Evolutionary conservation across 2,329 filamentous ascomycete species (phyloP).

Genomic region (Cercospora canescens): DNA sequence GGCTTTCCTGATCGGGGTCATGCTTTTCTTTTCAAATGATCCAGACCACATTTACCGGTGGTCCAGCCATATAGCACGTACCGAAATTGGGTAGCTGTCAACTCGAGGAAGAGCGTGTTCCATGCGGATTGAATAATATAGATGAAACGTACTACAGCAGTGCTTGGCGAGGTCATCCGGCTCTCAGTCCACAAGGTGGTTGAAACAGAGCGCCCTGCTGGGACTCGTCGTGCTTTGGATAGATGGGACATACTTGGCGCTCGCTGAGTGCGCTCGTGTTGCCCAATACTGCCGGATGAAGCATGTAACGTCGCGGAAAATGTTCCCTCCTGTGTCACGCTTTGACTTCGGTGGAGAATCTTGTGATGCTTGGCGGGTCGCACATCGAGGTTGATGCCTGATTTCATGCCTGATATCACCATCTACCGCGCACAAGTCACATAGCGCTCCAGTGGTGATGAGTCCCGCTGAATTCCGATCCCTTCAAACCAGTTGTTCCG

Average conservation of each 20-base stretch:
- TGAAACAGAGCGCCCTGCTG: not conserved
- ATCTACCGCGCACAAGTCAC: not conserved
- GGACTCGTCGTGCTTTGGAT: not conserved
- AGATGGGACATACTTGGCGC: not conserved
- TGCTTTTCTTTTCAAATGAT: not conserved
- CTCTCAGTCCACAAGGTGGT: not conserved
- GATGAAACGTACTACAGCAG: slow-evolving; percentile 4
- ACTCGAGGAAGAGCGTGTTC: not conserved
- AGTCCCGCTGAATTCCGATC: too few relatives aligned
- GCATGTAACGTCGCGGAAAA: not conserved
- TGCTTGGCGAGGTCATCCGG: not conserved
- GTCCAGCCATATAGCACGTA: not conserved
- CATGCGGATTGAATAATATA: not conserved
- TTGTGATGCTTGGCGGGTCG: not conserved
- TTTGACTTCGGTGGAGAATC: not conserved
- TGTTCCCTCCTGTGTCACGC: not conserved
- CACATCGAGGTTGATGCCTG: not conserved
- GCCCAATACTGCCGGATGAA: not conserved
- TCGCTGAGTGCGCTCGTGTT: not conserved
- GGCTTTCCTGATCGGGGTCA: not conserved
- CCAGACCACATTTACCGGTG: not conserved
- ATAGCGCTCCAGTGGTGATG: too few relatives aligned
- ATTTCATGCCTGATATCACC: not conserved
- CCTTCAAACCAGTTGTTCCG: too few relatives aligned
- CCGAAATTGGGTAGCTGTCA: not conserved